Percentiles rank a stretch among this genome's conserved stretches.
These are phyloP conservation scores for Ulvella scutata DNA, from an alignment of 139 green algal species.

Conservation along the genomic window DNA sequence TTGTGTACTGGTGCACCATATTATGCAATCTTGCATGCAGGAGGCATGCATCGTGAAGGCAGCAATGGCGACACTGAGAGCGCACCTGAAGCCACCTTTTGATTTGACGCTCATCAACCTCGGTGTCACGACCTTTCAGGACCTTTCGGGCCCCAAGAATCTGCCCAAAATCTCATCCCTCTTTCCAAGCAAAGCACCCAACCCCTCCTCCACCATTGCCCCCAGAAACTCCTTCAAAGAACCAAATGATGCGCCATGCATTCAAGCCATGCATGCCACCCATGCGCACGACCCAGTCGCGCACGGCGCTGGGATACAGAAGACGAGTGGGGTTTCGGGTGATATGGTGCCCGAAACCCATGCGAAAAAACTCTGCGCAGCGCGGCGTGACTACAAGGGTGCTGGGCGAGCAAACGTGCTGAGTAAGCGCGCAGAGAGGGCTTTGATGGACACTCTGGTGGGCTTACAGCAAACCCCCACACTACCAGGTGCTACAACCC, in stretches of 20 bases:
- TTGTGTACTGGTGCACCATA: no score
- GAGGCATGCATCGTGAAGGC: constrained; percentile 13
- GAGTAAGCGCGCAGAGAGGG: background rate
- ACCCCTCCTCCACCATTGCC: background rate
- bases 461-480: no score
- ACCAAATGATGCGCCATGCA: background rate
- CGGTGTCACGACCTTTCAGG: constrained; percentile 28
- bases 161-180: background rate
- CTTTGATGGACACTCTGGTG: background rate
- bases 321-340: background rate
- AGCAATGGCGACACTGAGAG: constrained; percentile 18
- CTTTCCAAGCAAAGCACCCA: background rate
- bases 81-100: constrained; percentile 27
- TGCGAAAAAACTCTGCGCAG: background rate
- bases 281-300: background rate
- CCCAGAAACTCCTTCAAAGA: no score
- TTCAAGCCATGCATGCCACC: no score
- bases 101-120: constrained; percentile 56
- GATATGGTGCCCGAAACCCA: background rate
- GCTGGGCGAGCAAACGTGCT: background rate
- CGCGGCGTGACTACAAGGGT: background rate
- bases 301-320: background rate
- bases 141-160: background rate
- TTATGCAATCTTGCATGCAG: no score
- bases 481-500: no score